Evolutionary conservation across 2,329 filamentous ascomycete species (phyloP).

Genomic region (Calonectria pseudoturangicola): DNA sequence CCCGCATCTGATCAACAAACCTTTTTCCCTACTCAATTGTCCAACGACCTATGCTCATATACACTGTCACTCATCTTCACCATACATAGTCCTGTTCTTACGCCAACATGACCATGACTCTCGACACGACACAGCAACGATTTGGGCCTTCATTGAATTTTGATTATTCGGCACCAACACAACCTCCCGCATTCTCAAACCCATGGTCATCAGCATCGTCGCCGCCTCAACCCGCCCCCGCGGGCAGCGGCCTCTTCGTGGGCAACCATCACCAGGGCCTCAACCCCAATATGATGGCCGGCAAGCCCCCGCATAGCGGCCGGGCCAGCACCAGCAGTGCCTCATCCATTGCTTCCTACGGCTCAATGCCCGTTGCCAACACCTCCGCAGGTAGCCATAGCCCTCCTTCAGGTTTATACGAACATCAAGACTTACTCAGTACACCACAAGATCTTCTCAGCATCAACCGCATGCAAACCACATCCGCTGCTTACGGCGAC

Average conservation of each 20-base stretch:
- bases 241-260: slow-evolving; percentile 78
- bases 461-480: slow-evolving; percentile 78
- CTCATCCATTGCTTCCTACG: slow-evolving; percentile 81
- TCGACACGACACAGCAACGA: slow-evolving; percentile 90
- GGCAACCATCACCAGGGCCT: slow-evolving; percentile 72
- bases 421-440: slow-evolving; percentile 74
- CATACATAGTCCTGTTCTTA: slow-evolving; percentile 43
- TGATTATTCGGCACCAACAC: slow-evolving; percentile 77
- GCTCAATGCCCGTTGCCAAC: slow-evolving; percentile 82
- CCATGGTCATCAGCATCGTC: slow-evolving; percentile 83
- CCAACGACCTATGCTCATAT: slow-evolving; percentile 53
- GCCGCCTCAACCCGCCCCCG: slow-evolving; percentile 64
- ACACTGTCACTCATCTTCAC: slow-evolving; percentile 45
- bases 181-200: slow-evolving; percentile 88
- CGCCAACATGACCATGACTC: slow-evolving; percentile 91
- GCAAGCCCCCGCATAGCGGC: slow-evolving; percentile 67
- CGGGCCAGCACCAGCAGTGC: slow-evolving; percentile 75
- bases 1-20: slow-evolving; percentile 72
- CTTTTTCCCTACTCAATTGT: slow-evolving; percentile 49
- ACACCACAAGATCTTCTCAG: slow-evolving; percentile 84
- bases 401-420: slow-evolving; percentile 69
- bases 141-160: slow-evolving; percentile 85
- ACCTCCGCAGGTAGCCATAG: slow-evolving; percentile 80
- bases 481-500: slow-evolving; percentile 82
- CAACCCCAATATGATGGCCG: slow-evolving; percentile 72